Base-by-base conservation (phyloP, 2,329 filamentous ascomycete species). In the Ambrosiella cleistominuta region DNA sequence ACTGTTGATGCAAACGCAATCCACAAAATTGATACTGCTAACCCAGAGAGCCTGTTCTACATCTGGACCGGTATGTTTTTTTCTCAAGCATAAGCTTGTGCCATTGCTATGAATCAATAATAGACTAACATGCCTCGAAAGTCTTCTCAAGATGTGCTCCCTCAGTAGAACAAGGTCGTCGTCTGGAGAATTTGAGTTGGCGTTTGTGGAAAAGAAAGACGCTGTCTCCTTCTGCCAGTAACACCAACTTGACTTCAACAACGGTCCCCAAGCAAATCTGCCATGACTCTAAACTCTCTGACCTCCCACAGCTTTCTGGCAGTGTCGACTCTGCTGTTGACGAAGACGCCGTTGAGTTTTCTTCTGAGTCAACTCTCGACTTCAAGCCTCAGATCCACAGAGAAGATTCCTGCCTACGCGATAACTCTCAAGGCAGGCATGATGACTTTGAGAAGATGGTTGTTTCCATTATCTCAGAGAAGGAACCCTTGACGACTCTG, bases 101-200 rank as follows among this genome's bases (percentile, higher is more conserved):
- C n/a, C n/a, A 42, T 27, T 42, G 4, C 5, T 37, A n/a, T 19
- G 19, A 55, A 35, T n/a, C 40, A 40, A 58, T 49, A n/a, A 55
- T 40, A 19, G 19, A 17, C 38, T n/a, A 42, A 17, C 9, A 11
- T 39, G 17, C 9, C 37, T 42, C 9, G 2, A 11, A 8, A 93
- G 89, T 97, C 61, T 96, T 97, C 68, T 91, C 89, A 56, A 88
- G 89, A 72, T 95, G 91, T 71, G 88, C 89, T 67, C 88, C 93
- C 67, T 93, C 90, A 56, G 85, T 97, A 69, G 88, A 95, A 68
- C 86, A 97, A 71, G 93, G 93, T 59, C 83, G 88, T 67, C 79
- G 93, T 66, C 76, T 96, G 68, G 93, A 97, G 70, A 97, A 98
- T 73, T 76, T 98, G 62, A 94, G 86, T 69, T 97, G 93, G 93